These are phyloP conservation scores for Colletotrichum theobromicola DNA, from an alignment of 2,329 filamentous ascomycete species.

Conservation along the genomic window DNA sequence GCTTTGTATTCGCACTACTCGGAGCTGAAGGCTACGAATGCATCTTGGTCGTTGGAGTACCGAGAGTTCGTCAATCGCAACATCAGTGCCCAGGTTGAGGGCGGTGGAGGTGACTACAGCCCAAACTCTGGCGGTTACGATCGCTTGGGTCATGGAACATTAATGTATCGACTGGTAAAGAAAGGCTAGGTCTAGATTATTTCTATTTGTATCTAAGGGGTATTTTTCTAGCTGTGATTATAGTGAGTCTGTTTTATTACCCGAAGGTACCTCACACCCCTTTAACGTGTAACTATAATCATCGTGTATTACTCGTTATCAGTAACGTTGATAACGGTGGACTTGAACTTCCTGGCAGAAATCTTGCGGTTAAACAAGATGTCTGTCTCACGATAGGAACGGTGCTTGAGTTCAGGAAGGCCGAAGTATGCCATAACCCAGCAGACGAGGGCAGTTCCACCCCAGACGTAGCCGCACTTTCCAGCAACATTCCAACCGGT, in stretches of 20 bases:
- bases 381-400: slow-evolving; percentile 49
- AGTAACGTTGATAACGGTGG: slow-evolving; percentile 44
- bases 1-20: neutral
- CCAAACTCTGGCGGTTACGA: neutral
- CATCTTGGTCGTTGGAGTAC: neutral
- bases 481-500: slow-evolving; percentile 45
- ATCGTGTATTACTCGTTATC: slow-evolving; percentile 40
- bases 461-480: slow-evolving; percentile 55
- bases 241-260: neutral
- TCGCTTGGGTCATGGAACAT: neutral
- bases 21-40: neutral
- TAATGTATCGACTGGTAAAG: neutral
- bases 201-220: neutral
- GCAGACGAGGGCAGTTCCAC: slow-evolving; percentile 43
- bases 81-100: neutral
- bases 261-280: neutral
- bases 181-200: neutral
- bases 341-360: slow-evolving; percentile 48
- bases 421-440: slow-evolving; percentile 45
- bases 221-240: neutral
- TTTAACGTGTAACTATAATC: neutral
- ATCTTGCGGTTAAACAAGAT: slow-evolving; percentile 48
- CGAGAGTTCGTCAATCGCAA: neutral
- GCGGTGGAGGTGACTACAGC: neutral
- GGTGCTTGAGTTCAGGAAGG: slow-evolving; percentile 49